Conservation (phyloP, 371 early-diverging fungal genomes). For the Blakeslea trispora region DNA sequence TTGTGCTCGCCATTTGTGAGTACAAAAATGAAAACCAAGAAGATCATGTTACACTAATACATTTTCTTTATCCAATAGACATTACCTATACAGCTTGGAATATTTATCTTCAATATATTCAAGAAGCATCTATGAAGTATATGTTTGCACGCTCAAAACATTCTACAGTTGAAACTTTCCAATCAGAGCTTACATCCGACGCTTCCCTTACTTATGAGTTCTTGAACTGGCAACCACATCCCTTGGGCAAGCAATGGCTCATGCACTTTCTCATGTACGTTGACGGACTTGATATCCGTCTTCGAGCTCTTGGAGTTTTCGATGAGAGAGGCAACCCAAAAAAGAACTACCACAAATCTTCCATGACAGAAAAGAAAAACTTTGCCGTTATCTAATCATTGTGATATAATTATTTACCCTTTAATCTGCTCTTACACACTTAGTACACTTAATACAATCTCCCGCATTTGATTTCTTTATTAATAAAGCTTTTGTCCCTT, state of each 20-base stretch:
- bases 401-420: neutral
- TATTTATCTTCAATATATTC: constrained; percentile 33
- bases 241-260: constrained; percentile 30
- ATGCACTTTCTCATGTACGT: constrained; percentile 37
- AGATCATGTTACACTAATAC: neutral
- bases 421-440: neutral
- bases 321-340: constrained; percentile 30
- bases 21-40: neutral
- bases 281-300: constrained; percentile 42
- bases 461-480: neutral
- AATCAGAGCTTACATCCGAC: constrained; percentile 23
- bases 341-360: constrained; percentile 7
- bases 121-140: constrained; percentile 32
- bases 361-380: constrained; percentile 13
- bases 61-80: constrained; percentile 28
- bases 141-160: constrained; percentile 33
- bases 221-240: constrained; percentile 39
- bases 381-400: constrained; percentile 9
- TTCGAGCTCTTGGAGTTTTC: constrained; percentile 34
- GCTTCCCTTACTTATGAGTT: constrained; percentile 26
- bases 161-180: constrained; percentile 32
- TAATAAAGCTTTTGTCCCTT: neutral
- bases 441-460: constrained; percentile 3
- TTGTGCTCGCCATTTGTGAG: constrained; percentile 67
- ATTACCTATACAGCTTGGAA: constrained; percentile 40